Base-by-base conservation (phyloP, 2,329 filamentous ascomycete species). In the Chaetomiaceae sp. region DNA sequence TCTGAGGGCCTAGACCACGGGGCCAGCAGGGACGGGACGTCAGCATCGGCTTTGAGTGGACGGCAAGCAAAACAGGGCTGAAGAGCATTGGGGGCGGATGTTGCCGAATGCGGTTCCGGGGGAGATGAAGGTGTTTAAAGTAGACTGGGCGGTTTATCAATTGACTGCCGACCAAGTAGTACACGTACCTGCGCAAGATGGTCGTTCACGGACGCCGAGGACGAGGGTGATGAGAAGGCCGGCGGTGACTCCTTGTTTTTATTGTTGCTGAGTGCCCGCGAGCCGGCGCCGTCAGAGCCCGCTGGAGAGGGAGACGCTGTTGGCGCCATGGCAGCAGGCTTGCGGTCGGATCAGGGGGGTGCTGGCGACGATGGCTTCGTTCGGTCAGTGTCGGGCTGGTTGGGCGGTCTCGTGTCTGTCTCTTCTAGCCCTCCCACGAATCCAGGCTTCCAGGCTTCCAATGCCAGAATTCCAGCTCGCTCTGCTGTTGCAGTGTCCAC, bases 1-100 rank as follows among this genome's bases (percentile, higher is more conserved):
- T 56, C 47, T 56, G 19, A 62, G 56, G 51, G 60, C 57, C 61
- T 63, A 57, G 57, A 62, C 49, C 55, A 26, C 17, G 18, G 15
- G 27, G 36, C 45, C 48, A 38, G 48, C 49, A 43, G 46, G 52
- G 47, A 26, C 17, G 45, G 42, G 36, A 47, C 14, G 46, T 58
- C 48, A 56, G 55, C 46, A 24, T 44, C 35, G 40, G 39, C 14
- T n/a, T 30, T 30, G 42, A 38, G 20, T 33, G 30, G 34, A 20
- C 35, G 20, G 38, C 38, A 42, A 11, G 35, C 37, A 33, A 30
- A 34, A 44, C 39, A 50, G 38, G 39, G 48, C 43, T 41, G 46
- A 50, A 27, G 32, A 45, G 34, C 33, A 34, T 20, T 9, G 41
- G 42, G 39, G n/a, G n/a, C n/a, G n/a, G n/a, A n/a, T n/a, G n/a